Percentiles rank a stretch among this genome's conserved stretches.
phyloP scores from a whole-genome alignment of 768 basidiomycete genomes.

The Boletus reticuloceps region DNA sequence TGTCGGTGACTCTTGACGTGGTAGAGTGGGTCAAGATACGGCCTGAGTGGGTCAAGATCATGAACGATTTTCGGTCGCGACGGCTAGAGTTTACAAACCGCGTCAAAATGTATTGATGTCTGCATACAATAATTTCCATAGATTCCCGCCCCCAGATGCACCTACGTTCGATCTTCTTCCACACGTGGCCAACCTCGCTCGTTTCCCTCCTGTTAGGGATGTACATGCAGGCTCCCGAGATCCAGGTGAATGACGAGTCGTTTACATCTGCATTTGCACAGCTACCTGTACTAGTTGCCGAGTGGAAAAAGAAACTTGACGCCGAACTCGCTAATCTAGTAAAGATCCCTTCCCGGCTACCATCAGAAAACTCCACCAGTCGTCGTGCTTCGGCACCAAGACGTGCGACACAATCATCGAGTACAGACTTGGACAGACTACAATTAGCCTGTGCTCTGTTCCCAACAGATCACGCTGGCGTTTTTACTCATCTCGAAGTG shows the following conservation, averaged over 20 bases:
- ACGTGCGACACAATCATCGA: no score
- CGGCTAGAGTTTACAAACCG: constrained; percentile 7
- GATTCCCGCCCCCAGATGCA: not conserved
- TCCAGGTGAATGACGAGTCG: not conserved
- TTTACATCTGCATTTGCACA: constrained; percentile 14
- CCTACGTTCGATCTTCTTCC: constrained; percentile 9
- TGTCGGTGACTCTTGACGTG: not conserved
- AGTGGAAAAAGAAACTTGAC: constrained; percentile 9
- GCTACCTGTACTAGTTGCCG: constrained; percentile 2
- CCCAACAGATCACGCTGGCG: not conserved
- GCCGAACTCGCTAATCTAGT: constrained; percentile 8
- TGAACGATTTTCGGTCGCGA: not conserved
- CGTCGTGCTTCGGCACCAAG: not conserved
- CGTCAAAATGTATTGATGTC: constrained; percentile 4
- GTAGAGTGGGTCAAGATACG: constrained; percentile 13
- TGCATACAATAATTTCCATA: constrained; percentile 10
- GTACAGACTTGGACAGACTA: not conserved
- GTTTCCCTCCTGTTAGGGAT: constrained; percentile 8
- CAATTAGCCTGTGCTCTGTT: constrained; percentile 12
- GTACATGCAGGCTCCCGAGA: constrained; percentile 4
- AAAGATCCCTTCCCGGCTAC: constrained; percentile 3
- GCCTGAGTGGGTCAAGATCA: constrained; percentile 1
- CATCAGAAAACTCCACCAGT: not conserved
- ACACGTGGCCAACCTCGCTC: constrained; percentile 10
- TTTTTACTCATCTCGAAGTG: not conserved